Base-by-base conservation (phyloP, 495 filamentous ascomycete species). In the Neurospora sp. region DNA sequence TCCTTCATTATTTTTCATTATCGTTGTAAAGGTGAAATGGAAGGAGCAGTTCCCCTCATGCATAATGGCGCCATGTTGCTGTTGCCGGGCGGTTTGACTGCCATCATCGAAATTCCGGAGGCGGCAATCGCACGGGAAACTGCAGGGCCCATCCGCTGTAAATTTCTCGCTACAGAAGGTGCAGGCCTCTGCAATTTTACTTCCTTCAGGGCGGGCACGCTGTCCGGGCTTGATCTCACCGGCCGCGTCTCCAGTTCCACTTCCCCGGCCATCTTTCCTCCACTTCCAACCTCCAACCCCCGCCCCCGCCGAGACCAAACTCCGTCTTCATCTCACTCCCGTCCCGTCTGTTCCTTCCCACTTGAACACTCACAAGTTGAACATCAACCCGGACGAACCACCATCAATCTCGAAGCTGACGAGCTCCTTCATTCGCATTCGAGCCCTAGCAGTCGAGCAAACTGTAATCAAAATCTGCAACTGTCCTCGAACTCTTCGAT, bases 71-170 rank as follows among this genome's bases (percentile, higher is more conserved):
- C 46, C 20, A 54, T 11, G 49, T 60, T 27, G 71, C 31, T 8
- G 7, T 23, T 31, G 16, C 54, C 31, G 9, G 38, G 69, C 44
- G 23, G 27, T 70, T 70, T 71, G 71, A 49, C 60, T n/a, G 72
- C 71, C 60, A 73, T 73, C 60, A 73, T 73, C 37, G 71, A 73
- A 74, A 40, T 70, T 75, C 72, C 72, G 62, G 60, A 18, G 20
- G 54, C 54, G 46, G 54, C 23, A 62, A 62, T 62, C 27, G 54
- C 54, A 62, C 54, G 54, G 54, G 54, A 62, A 62, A 62, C 54
- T 62, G 54, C 54, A 62, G 23, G 54, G 14, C 2, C 27, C 27
- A 35, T 18, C 27, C 14, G 54, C 27, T 66, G 27, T 66, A 66
- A 27, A 37, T 18, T 66, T 37, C 14, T 66, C 7, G 23, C 27